A percentile compares a stretch with the other conserved stretches of the same genome.
Evolutionary conservation across 192 early-diverging fungal species (phyloP).

Genomic region (Gigaspora rosea): DNA sequence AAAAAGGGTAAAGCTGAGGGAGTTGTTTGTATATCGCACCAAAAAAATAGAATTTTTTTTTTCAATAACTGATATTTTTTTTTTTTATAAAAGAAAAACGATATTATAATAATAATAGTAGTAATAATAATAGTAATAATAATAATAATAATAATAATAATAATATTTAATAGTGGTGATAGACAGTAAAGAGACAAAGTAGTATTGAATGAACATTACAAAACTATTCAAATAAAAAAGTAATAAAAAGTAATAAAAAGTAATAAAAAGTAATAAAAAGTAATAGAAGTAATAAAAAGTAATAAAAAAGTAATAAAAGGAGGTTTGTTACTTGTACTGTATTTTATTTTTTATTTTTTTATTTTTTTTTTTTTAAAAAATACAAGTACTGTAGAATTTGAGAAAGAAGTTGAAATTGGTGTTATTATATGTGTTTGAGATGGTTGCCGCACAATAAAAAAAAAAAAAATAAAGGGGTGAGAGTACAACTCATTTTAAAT

Average conservation of each 20-base stretch:
- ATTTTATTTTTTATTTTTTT: neutral
- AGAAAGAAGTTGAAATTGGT: neutral
- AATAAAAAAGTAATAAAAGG: neutral
- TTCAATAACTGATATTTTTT: neutral
- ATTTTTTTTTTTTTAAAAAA: neutral
- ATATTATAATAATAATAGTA: neutral
- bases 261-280: too few species aligned
- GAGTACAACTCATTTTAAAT: constrained; percentile 2
- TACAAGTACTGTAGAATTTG: constrained; percentile 10
- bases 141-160: too few species aligned
- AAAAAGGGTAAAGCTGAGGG: neutral
- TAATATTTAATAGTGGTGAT: neutral
- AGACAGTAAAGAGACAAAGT: neutral
- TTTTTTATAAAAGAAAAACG: neutral
- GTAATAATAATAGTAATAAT: neutral
- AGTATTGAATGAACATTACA: neutral
- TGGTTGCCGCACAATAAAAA: constrained; percentile 4
- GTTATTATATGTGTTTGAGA: constrained; percentile 23
- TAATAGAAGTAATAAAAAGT: too few species aligned
- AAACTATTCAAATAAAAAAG: neutral
- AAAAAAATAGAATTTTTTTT: neutral
- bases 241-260: neutral
- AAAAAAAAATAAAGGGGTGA: neutral
- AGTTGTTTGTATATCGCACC: constrained; percentile 1
- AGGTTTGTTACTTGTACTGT: neutral